Percentiles rank a stretch among this genome's conserved stretches.
phyloP scores from a whole-genome alignment of 345 rosid genomes.

The Kernera saxatilis region DNA sequence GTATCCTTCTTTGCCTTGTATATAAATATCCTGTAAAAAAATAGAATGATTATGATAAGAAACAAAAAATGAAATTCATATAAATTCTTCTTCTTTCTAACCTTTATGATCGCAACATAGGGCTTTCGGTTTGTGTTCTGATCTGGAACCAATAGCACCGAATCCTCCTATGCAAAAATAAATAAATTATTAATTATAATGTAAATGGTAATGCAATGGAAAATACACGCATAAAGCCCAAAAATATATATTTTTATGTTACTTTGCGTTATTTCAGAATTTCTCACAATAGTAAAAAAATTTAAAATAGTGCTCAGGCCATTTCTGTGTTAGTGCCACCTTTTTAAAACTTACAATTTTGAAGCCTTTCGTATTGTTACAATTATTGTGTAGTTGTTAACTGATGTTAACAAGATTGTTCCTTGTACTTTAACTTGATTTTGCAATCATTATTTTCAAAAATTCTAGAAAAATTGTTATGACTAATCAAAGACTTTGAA shows the following conservation, averaged over 20 bases:
- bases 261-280: not conserved
- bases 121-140: constrained; percentile 48
- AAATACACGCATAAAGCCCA: not conserved
- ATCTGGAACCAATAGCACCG: constrained; percentile 68
- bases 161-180: constrained; percentile 52
- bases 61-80: not conserved
- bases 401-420: too few relatives aligned
- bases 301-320: too few relatives aligned
- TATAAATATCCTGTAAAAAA: constrained; percentile 50
- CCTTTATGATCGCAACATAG: constrained; percentile 95
- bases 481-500: not conserved
- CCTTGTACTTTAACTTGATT: not conserved
- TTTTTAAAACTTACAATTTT: too few relatives aligned
- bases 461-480: not conserved
- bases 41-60: not conserved
- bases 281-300: not conserved
- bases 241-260: not conserved
- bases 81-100: not conserved
- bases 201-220: not conserved
- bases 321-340: too few relatives aligned
- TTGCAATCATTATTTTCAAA: too few relatives aligned
- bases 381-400: too few relatives aligned
- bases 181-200: not conserved
- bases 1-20: constrained; percentile 36
- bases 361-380: too few relatives aligned